A percentile compares a stretch with the other conserved stretches of the same genome.
These are phyloP conservation scores for Albatrellus ellisii DNA, from an alignment of 768 basidiomycete species.

Conservation along the genomic window DNA sequence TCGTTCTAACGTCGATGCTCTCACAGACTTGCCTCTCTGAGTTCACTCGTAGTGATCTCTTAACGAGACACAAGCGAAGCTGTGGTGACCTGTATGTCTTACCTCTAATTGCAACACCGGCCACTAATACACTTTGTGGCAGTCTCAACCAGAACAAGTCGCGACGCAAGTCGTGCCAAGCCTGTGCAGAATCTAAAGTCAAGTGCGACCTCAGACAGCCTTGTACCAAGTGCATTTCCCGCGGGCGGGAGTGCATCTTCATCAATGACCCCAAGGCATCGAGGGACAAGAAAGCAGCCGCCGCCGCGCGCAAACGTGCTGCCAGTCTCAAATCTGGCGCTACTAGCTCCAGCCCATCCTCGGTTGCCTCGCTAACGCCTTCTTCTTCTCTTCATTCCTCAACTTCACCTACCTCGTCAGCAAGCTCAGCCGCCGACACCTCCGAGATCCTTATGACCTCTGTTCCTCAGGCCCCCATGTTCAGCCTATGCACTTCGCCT, in stretches of 20 bases:
- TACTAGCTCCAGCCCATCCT: neutral
- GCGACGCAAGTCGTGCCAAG: slow-evolving; percentile 48
- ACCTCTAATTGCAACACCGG: neutral
- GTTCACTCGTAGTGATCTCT: slow-evolving; percentile 53
- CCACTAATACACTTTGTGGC: neutral
- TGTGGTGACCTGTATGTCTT: slow-evolving; percentile 47
- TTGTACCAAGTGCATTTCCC: slow-evolving; percentile 46
- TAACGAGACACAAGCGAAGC: slow-evolving; percentile 52
- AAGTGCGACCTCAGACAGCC: slow-evolving; percentile 52
- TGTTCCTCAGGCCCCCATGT: slow-evolving; percentile 2
- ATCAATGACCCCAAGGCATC: slow-evolving; percentile 14
- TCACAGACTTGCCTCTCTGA: slow-evolving; percentile 46
- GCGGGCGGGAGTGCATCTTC: slow-evolving; percentile 48
- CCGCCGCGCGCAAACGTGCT: slow-evolving; percentile 9
- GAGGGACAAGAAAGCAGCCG: slow-evolving; percentile 13
- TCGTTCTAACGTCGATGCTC: slow-evolving; percentile 1
- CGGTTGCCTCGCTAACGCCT: slow-evolving; percentile 2
- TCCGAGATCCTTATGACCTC: slow-evolving; percentile 4
- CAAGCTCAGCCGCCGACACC: slow-evolving; percentile 1
- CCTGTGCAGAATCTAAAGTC: slow-evolving; percentile 56
- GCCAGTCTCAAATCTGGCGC: slow-evolving; percentile 3
- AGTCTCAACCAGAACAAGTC: slow-evolving; percentile 35
- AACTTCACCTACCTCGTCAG: slow-evolving; percentile 1
- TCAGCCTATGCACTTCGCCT: slow-evolving; percentile 11
- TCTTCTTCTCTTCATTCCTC: slow-evolving; percentile 5